phyloP scores from a whole-genome alignment of 2,329 filamentous ascomycete genomes.

The Colletotrichum spaethianum region DNA sequence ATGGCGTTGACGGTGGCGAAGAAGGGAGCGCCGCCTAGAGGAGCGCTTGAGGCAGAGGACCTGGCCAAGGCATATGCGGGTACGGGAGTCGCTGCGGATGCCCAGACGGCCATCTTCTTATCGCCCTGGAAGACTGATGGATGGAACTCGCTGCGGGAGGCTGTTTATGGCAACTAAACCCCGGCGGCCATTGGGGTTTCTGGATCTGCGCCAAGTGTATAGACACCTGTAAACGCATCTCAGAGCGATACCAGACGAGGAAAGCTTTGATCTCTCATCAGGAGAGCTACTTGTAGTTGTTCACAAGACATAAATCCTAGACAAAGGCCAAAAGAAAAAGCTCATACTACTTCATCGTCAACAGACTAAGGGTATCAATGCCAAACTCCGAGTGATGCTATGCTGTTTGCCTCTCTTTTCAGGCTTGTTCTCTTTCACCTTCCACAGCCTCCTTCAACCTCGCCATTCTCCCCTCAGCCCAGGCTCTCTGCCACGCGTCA shows the following conservation, averaged over 20 bases:
- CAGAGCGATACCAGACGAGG: not conserved
- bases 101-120: slow-evolving; percentile 82
- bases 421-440: slow-evolving; percentile 44
- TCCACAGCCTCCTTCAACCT: slow-evolving; percentile 75
- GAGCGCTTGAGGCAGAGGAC: slow-evolving; percentile 76
- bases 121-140: slow-evolving; percentile 82
- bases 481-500: slow-evolving; percentile 83
- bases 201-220: not conserved
- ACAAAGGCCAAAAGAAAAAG: not conserved
- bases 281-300: not conserved
- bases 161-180: slow-evolving; percentile 46
- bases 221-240: not conserved
- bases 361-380: slow-evolving; percentile 26
- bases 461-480: slow-evolving; percentile 80
- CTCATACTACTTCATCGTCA: not conserved
- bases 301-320: not conserved
- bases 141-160: slow-evolving; percentile 72
- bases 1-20: slow-evolving; percentile 88
- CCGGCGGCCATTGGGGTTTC: not conserved
- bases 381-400: slow-evolving; percentile 28
- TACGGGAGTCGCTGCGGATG: slow-evolving; percentile 79
- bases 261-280: not conserved
- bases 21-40: slow-evolving; percentile 80
- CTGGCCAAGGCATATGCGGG: slow-evolving; percentile 82
- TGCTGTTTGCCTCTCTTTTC: not conserved